Percentiles rank a stretch among this genome's conserved stretches.
Conservation (phyloP, 192 early-diverging fungal genomes). For the Jimgerdemannia flammicorona region DNA sequence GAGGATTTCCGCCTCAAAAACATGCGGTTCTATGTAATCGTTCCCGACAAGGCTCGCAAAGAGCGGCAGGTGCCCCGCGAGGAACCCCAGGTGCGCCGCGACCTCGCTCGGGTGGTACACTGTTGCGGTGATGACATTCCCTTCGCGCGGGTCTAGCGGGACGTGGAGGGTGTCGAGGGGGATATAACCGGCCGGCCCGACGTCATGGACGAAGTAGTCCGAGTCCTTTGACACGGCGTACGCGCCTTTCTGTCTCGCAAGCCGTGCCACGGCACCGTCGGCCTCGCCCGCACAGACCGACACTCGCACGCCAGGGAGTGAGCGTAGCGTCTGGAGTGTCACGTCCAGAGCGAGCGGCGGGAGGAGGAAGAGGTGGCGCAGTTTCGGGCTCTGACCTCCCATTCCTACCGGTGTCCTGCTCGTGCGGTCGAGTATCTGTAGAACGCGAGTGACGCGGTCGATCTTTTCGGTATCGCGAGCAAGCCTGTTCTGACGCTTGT, state of each 20-base stretch:
- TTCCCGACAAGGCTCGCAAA: conserved; percentile 48
- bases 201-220: conserved; percentile 44
- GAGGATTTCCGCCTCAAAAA: neutral
- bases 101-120: conserved; percentile 35
- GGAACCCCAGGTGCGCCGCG: conserved; percentile 28
- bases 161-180: conserved; percentile 40
- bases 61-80: conserved; percentile 29
- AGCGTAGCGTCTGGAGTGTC: conserved; percentile 30
- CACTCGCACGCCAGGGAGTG: conserved; percentile 25
- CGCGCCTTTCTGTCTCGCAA: conserved; percentile 34
- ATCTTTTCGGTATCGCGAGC: conserved; percentile 40
- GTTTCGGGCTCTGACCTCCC: conserved; percentile 3
- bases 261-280: conserved; percentile 35
- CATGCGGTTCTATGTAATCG: conserved; percentile 30
- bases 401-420: neutral
- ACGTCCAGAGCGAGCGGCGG: conserved; percentile 44
- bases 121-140: conserved; percentile 22
- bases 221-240: conserved; percentile 49
- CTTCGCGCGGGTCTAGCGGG: neutral
- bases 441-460: conserved; percentile 17
- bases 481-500: conserved; percentile 38
- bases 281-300: conserved; percentile 43
- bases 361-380: conserved; percentile 36
- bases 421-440: conserved; percentile 27
- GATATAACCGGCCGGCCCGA: conserved; percentile 41